Percentiles rank a stretch among this genome's conserved stretches.
Conservation (phyloP, 2,329 filamentous ascomycete species). For the Fusarium miscanthi region DNA sequence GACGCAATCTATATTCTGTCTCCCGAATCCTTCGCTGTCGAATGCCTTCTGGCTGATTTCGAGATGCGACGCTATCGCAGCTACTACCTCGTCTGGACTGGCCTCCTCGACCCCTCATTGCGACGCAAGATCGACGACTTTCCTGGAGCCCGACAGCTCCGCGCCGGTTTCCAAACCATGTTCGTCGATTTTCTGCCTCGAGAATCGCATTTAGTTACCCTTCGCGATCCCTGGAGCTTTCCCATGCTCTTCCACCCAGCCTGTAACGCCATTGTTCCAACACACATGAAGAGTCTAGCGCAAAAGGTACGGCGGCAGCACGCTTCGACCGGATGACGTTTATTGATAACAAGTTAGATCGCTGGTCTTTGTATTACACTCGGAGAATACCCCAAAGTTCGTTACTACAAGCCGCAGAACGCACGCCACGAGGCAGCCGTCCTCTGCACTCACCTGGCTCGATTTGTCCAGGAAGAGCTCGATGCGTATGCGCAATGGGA, state of each 20-base stretch:
- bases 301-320: constrained; percentile 74
- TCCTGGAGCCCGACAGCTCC: constrained; percentile 74
- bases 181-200: constrained; percentile 90
- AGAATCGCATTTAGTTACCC: constrained; percentile 91
- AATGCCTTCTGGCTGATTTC: constrained; percentile 93
- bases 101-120: constrained; percentile 75
- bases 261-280: constrained; percentile 84
- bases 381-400: constrained; percentile 93
- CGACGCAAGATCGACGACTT: constrained; percentile 81
- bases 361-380: constrained; percentile 83
- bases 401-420: constrained; percentile 84
- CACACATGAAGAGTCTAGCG: constrained; percentile 85
- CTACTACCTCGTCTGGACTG: constrained; percentile 86
- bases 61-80: constrained; percentile 84
- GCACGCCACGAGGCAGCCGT: constrained; percentile 88
- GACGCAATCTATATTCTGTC: constrained; percentile 95
- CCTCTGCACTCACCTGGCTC: constrained; percentile 86
- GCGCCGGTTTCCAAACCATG: constrained; percentile 83
- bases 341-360: constrained; percentile 45
- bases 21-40: constrained; percentile 86
- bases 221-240: constrained; percentile 96
- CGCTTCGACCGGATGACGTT: not conserved
- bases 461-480: constrained; percentile 90
- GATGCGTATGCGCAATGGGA: constrained; percentile 90
- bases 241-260: constrained; percentile 89